Conservation (phyloP, 352 stramenopile species). For the Pythium biforme region DNA sequence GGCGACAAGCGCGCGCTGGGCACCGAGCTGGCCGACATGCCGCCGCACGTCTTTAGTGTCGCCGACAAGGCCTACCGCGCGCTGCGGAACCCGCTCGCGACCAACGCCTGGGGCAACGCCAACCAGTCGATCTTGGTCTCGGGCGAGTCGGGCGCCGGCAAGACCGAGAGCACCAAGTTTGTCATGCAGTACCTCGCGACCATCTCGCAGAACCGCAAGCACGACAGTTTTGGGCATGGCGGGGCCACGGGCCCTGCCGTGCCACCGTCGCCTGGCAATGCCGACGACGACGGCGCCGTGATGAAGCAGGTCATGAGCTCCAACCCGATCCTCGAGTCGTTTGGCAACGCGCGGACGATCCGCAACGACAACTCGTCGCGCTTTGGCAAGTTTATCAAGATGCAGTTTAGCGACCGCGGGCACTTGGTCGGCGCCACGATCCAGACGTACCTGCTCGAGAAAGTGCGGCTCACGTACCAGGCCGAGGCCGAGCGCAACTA, state of each 20-base stretch:
- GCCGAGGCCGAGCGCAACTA: slow-evolving; percentile 93
- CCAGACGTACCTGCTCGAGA: slow-evolving; percentile 96
- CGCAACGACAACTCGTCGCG: slow-evolving; percentile 96
- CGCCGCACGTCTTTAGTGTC: slow-evolving; percentile 91
- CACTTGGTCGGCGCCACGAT: slow-evolving; percentile 90
- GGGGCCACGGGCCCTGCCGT: slow-evolving; percentile 3
- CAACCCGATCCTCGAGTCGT: slow-evolving; percentile 98
- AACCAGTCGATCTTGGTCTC: slow-evolving; percentile 94
- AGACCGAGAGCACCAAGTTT: slow-evolving; percentile 97
- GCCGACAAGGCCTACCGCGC: slow-evolving; percentile 88
- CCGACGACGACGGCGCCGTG: slow-evolving; percentile 63
- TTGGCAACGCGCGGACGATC: slow-evolving; percentile 97
- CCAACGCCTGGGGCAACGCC: slow-evolving; percentile 31
- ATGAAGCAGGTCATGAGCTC: slow-evolving; percentile 95
- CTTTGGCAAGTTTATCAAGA: slow-evolving; percentile 98
- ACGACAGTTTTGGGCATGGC: neutral
- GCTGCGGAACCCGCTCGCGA: slow-evolving; percentile 59
- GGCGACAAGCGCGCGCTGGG: slow-evolving; percentile 71
- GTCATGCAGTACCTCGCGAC: slow-evolving; percentile 95
- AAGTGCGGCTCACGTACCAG: slow-evolving; percentile 94
- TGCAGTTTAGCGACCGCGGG: slow-evolving; percentile 87
- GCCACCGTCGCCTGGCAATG: slow-evolving; percentile 24
- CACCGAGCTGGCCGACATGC: slow-evolving; percentile 69
- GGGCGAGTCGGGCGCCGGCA: slow-evolving; percentile 92
- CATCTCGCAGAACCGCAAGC: slow-evolving; percentile 58